These are phyloP conservation scores for Schoenoplectus tabernaemontani DNA, from an alignment of 202 grass and related monocot species.

Conservation along the genomic window DNA sequence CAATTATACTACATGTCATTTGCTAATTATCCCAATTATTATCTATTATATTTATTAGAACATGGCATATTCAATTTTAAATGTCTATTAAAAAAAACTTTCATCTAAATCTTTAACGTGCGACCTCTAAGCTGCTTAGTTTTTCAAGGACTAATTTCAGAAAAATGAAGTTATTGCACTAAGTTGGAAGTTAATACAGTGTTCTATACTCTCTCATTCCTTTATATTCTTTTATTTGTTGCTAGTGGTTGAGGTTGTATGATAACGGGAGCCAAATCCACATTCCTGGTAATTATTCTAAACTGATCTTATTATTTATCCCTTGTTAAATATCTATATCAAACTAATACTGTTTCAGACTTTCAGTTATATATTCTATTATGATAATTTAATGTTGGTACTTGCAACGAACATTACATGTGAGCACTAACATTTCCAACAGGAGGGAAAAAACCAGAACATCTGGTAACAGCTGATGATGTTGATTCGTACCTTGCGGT, in stretches of 20 bases:
- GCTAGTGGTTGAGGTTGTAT: constrained; percentile 9
- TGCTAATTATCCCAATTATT: too few species aligned
- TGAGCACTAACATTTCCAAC: constrained; percentile 8
- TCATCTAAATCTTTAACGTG: too few species aligned
- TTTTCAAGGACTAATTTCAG: too few species aligned
- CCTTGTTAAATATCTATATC: background rate
- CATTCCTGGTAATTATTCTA: constrained; percentile 7
- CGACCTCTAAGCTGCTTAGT: too few species aligned
- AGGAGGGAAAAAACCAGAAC: constrained; percentile 18
- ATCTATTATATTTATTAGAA: too few species aligned
- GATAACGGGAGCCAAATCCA: background rate
- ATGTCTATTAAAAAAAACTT: too few species aligned
- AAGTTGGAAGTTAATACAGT: background rate
- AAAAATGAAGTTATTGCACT: background rate
- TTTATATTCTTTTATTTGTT: background rate
- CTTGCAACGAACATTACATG: background rate
- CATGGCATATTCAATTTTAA: too few species aligned
- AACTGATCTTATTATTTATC: background rate
- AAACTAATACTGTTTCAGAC: background rate
- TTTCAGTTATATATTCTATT: background rate
- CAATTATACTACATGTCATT: too few species aligned
- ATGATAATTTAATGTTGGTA: background rate
- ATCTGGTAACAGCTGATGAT: constrained; percentile 40
- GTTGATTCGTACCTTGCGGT: constrained; percentile 30
- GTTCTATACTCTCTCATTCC: background rate